Evolutionary conservation across 1,284 basidiomycete species (phyloP), one percentile per base, ranked within the genome.

Genomic region (Sphaerobolus stellatus): DNA sequence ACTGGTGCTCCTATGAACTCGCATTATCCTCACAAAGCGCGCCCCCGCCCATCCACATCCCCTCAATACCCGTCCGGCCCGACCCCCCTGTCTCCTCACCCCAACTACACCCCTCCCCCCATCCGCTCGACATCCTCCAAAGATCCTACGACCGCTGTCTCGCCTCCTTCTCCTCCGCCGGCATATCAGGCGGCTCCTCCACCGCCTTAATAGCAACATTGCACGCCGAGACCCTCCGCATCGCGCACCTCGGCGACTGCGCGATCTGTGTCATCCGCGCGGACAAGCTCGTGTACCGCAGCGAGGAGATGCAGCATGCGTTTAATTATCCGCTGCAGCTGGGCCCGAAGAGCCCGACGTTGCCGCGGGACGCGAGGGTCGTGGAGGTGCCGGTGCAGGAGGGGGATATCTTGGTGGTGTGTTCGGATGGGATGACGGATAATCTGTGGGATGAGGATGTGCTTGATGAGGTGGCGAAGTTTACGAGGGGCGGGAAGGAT

Each of bases 401-500:
- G 45, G 88, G 92, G 58, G 95, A 98, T 64, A 89, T 98, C 40
- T 83, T 98, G 45, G 89, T 98, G 55, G 81, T 98, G 30, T 90
- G 92, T 2, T 87, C 82, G 31, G 95, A 98, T 67, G 95, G 95
- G 1, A 76, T 98, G 48, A 88, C 89, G 64, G 95, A 98, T 71
- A 98, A 98, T 65, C 74, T 98, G 48, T 98, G 94, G 82, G 94
- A 98, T 66, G 89, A 93, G 65, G 95, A 98, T 59, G 88, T 98
- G 25, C 73, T 98, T 13, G 94, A 97, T 60, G 91, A 94, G 63
- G 88, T 98, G 11, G 74, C 81, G 13, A 77, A 86, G 41, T 90
- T 93, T 67, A 75, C 81, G 18, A 70, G 70, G 18, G 9, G 34
- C 3, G 28, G 16, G 14, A 49, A 48, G 16, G 53, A 45, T 20